Percentiles rank a stretch among this genome's conserved stretches.
phyloP scores from a whole-genome alignment of 2,329 filamentous ascomycete species.

The Colletotrichum truncatum region DNA sequence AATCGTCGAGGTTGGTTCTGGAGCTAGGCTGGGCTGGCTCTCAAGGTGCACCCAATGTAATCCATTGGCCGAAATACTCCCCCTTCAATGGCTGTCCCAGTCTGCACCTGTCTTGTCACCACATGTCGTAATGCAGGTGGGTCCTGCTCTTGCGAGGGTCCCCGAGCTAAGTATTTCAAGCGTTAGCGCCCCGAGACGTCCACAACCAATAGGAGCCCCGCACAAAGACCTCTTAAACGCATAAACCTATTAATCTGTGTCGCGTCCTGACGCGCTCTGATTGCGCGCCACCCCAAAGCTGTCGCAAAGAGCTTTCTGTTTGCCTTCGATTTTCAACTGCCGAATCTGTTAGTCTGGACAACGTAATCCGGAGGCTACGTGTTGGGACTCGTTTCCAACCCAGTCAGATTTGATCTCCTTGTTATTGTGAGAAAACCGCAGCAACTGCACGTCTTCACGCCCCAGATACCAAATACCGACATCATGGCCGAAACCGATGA shows the following conservation, averaged over 20 bases:
- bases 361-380: too few species aligned
- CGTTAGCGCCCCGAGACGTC: background rate
- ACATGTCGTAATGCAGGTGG: constrained; percentile 27
- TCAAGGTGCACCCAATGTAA: background rate
- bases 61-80: constrained; percentile 12
- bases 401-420: too few species aligned
- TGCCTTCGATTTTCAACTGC: background rate
- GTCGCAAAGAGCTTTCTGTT: background rate
- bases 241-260: constrained; percentile 15
- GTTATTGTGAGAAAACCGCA: background rate
- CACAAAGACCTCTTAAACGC: constrained; percentile 2
- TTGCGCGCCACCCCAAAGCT: constrained; percentile 18
- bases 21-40: constrained; percentile 15
- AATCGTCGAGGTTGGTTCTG: constrained; percentile 24
- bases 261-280: constrained; percentile 21
- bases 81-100: background rate
- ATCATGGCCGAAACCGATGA: constrained; percentile 25
- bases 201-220: background rate
- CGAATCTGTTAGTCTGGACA: background rate
- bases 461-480: too few species aligned
- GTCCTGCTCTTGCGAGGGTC: background rate
- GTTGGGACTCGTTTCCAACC: too few species aligned
- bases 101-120: constrained; percentile 17
- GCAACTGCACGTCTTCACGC: too few species aligned
- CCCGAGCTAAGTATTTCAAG: background rate